A percentile compares a stretch with the other conserved stretches of the same genome.
Evolutionary conservation across 176 grass and related monocot genomes (phyloP).

Genomic region (Ananas comosus): DNA sequence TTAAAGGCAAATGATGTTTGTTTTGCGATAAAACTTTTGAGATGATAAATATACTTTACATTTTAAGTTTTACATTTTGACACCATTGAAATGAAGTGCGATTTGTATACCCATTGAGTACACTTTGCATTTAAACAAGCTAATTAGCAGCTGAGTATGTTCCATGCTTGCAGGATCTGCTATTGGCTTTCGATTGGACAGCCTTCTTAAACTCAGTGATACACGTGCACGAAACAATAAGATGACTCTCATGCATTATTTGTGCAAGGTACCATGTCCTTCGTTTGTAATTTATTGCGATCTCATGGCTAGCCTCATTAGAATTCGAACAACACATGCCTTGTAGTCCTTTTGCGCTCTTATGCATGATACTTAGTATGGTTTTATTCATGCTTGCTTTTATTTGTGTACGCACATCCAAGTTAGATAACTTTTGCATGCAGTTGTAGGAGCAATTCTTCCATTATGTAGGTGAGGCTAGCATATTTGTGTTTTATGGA

Average conservation of each 20-base stretch:
- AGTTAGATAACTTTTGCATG: not conserved
- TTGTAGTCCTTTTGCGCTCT: not conserved
- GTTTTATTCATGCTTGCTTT: not conserved
- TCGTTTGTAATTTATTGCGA: not conserved
- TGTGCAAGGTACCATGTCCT: conserved; percentile 62
- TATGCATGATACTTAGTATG: not conserved
- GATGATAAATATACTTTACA: no score
- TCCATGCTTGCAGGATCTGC: conserved; percentile 57
- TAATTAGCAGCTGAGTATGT: not conserved
- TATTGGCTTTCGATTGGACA: conserved; percentile 95
- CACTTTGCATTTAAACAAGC: not conserved
- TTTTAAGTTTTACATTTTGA: no score
- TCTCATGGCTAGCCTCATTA: conserved; percentile 1
- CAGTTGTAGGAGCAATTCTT: not conserved
- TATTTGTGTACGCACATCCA: not conserved
- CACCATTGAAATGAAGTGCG: no score
- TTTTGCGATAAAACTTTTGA: no score
- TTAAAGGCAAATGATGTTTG: no score
- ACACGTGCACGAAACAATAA: conserved; percentile 78
- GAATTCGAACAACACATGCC: not conserved
- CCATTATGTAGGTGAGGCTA: not conserved
- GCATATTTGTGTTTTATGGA: not conserved
- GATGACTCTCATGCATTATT: conserved; percentile 95
- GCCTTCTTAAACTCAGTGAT: conserved; percentile 89
- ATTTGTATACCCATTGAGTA: not conserved